Conservation (phyloP, 345 rosid species). For the sweet orange (Citrus sinensis) region DNA sequence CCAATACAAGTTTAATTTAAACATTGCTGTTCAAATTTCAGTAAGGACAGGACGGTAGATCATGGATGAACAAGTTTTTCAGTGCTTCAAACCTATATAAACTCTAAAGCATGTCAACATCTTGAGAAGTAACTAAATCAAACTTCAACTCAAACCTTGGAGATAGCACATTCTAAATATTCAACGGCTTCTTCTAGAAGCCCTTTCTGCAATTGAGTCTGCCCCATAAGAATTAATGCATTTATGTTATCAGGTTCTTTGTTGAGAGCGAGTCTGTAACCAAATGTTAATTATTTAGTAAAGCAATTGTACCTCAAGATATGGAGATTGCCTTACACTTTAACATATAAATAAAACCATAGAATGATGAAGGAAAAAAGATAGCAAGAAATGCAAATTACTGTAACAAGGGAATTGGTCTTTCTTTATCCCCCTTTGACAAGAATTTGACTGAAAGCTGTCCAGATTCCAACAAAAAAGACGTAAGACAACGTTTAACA, state of each 20-base stretch:
- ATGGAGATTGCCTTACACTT: background rate
- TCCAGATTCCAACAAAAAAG: slow-evolving; percentile 22
- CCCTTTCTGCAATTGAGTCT: slow-evolving; percentile 59
- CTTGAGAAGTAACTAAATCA: background rate
- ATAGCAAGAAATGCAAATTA: slow-evolving; percentile 20
- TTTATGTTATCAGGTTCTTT: slow-evolving; percentile 66
- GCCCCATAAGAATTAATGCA: slow-evolving; percentile 71
- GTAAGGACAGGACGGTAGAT: background rate
- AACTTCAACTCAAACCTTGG: slow-evolving; percentile 45
- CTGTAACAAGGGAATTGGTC: slow-evolving; percentile 58
- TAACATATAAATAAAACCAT: background rate
- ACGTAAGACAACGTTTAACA: slow-evolving; percentile 13
- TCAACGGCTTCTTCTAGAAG: slow-evolving; percentile 52
- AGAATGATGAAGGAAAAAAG: background rate
- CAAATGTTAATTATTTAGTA: slow-evolving; percentile 5
- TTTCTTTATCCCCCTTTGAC: slow-evolving; percentile 49
- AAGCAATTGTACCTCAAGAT: background rate
- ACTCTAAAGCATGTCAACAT: background rate
- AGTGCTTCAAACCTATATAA: background rate
- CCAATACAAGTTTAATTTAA: background rate
- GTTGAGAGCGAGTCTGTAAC: slow-evolving; percentile 60
- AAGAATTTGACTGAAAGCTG: slow-evolving; percentile 69
- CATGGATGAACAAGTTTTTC: background rate
- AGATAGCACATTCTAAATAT: slow-evolving; percentile 63
- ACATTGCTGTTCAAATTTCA: background rate